A percentile compares a stretch with the other conserved stretches of the same genome.
These are phyloP conservation scores for Letharia lupina DNA, from an alignment of 495 filamentous ascomycete genomes.

Conservation along the genomic window DNA sequence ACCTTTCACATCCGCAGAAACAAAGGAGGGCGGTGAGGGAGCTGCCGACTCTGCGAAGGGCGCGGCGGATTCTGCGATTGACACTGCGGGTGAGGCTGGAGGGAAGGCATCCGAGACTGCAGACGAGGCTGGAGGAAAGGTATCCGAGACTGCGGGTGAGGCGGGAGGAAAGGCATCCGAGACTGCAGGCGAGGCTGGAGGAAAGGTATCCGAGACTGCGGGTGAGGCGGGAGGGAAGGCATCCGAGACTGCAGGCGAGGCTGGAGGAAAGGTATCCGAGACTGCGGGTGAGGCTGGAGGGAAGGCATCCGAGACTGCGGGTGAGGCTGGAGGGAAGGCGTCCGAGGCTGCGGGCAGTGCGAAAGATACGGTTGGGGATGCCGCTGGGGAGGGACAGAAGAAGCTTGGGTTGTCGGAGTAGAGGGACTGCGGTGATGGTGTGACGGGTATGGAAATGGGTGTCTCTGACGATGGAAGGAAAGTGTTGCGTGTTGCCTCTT, in stretches of 20 bases:
- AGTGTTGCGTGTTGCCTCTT: neutral
- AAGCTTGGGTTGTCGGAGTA: neutral
- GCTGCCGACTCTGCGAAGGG: neutral
- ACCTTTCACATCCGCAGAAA: neutral
- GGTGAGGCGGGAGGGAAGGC: neutral
- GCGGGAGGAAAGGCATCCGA: neutral
- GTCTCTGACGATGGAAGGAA: neutral
- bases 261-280: neutral
- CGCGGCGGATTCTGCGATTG: neutral
- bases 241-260: neutral
- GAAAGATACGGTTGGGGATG: neutral
- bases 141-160: neutral
- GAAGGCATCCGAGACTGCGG: neutral
- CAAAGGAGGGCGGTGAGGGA: slow-evolving; percentile 1
- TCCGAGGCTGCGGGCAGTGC: neutral
- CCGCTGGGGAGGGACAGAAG: neutral
- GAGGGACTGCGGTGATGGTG: too few relatives aligned
- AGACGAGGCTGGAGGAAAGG: neutral
- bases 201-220: neutral
- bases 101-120: neutral
- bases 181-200: neutral
- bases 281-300: neutral
- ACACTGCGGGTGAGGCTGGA: neutral
- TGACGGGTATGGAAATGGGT: too few relatives aligned
- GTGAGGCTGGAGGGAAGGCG: neutral